Percentiles rank a stretch among this genome's conserved stretches.
Conservation (phyloP, 192 early-diverging fungal species). For the Allomyces macrogynus region DNA sequence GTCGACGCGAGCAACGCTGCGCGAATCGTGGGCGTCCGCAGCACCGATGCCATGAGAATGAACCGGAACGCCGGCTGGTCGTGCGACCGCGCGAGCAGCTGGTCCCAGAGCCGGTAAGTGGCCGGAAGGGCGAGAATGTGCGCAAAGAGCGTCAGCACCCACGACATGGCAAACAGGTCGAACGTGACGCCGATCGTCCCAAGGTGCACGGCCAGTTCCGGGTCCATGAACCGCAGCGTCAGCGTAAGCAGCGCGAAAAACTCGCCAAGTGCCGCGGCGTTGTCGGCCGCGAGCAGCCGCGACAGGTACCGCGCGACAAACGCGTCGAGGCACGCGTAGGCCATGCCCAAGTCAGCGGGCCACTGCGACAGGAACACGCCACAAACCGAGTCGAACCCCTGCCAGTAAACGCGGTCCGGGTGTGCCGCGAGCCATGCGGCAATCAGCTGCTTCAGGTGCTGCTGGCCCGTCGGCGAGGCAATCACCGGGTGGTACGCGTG, state of each 20-base stretch:
- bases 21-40: background rate
- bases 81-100: background rate
- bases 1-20: background rate
- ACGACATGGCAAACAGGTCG: background rate
- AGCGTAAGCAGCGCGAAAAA: background rate
- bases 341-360: background rate
- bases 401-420: background rate
- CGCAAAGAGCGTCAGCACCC: background rate
- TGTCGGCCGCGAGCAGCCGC: background rate
- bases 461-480: background rate
- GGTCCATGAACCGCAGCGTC: background rate
- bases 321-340: background rate
- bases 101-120: background rate
- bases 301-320: background rate
- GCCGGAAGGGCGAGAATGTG: background rate
- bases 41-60: background rate
- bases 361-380: background rate
- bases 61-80: background rate
- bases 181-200: background rate
- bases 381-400: background rate
- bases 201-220: background rate
- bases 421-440: background rate
- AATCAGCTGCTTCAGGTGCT: background rate
- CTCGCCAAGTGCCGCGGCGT: background rate
- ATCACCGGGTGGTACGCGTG: background rate